Percentiles rank a stretch among this genome's conserved stretches.
Evolutionary conservation across 2,329 filamentous ascomycete species (phyloP).

Genomic region (Chrysosporium queenslandicum): DNA sequence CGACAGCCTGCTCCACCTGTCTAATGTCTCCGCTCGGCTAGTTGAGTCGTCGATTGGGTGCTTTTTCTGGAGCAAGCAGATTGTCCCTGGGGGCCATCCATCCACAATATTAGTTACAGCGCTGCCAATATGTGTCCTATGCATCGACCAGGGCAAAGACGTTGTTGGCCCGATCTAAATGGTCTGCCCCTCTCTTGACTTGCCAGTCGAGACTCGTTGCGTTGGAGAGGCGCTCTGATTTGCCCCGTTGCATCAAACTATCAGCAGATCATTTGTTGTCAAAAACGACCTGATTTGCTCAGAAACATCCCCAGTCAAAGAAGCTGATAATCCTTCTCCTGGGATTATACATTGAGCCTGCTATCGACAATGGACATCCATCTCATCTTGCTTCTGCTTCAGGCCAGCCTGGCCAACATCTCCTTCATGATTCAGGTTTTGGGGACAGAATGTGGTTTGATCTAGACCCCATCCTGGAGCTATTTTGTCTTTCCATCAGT

Average conservation of each 20-base stretch:
- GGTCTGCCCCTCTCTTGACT: conserved; percentile 2
- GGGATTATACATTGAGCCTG: not conserved
- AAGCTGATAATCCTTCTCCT: not conserved
- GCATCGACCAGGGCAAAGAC: conserved; percentile 1
- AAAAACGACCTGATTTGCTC: not conserved
- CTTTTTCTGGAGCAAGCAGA: not conserved
- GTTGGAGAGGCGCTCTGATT: not conserved
- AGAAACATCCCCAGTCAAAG: not conserved
- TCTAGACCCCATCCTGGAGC: too few relatives aligned
- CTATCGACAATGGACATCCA: too few relatives aligned
- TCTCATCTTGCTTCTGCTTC: not conserved
- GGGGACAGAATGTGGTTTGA: too few relatives aligned
- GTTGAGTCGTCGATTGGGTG: conserved; percentile 1
- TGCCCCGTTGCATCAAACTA: conserved; percentile 1
- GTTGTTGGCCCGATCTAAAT: conserved; percentile 4
- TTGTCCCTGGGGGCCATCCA: too few relatives aligned
- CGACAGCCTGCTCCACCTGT: not conserved
- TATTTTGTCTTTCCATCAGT: too few relatives aligned
- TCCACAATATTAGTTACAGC: not conserved
- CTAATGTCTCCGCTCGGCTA: conserved; percentile 5
- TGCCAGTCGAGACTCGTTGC: not conserved
- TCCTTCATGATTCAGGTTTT: too few relatives aligned
- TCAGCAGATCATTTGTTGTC: conserved; percentile 9
- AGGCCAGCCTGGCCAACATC: too few relatives aligned
- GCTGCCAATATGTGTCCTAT: too few relatives aligned